phyloP scores from a whole-genome alignment of 176 grass and related monocot genomes.

The Phoenix dactylifera region DNA sequence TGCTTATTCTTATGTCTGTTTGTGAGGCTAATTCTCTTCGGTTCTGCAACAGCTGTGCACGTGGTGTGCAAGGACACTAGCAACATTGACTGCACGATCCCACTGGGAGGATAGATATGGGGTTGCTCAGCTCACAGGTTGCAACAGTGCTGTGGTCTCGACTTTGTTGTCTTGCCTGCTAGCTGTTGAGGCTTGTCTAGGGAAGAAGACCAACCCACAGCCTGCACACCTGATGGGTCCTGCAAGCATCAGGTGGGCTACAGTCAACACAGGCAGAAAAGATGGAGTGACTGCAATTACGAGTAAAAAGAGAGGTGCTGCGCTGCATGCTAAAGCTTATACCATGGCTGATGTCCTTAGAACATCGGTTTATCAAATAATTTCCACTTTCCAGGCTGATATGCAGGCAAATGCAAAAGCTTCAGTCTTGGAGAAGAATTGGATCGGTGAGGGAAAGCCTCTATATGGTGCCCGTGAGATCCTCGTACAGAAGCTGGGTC shows the following conservation, averaged over 20 bases:
- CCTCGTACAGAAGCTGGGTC: constrained; percentile 69
- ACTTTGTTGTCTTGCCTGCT: constrained; percentile 73
- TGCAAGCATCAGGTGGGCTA: constrained; percentile 50
- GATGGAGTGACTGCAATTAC: constrained; percentile 34
- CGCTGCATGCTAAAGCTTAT: constrained; percentile 58
- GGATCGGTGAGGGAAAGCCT: constrained; percentile 74
- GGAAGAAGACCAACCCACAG: constrained; percentile 67
- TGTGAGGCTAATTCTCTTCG: not conserved
- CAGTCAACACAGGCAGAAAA: constrained; percentile 47
- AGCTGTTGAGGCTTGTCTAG: constrained; percentile 70
- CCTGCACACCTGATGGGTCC: constrained; percentile 35
- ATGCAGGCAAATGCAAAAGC: constrained; percentile 69
- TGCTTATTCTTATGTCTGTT: too few species aligned
- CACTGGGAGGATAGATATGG: constrained; percentile 69
- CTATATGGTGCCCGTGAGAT: constrained; percentile 60
- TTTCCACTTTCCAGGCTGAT: constrained; percentile 64
- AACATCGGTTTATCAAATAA: constrained; percentile 75
- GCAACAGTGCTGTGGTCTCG: constrained; percentile 61
- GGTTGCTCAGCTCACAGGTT: constrained; percentile 83
- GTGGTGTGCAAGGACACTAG: constrained; percentile 73
- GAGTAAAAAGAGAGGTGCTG: constrained; percentile 28
- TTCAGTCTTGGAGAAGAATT: constrained; percentile 69
- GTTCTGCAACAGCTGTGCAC: constrained; percentile 43
- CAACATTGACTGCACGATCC: constrained; percentile 59
- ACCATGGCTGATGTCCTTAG: constrained; percentile 64